phyloP scores from a whole-genome alignment of 352 stramenopile genomes.

The Sclerospora graminicola region DNA sequence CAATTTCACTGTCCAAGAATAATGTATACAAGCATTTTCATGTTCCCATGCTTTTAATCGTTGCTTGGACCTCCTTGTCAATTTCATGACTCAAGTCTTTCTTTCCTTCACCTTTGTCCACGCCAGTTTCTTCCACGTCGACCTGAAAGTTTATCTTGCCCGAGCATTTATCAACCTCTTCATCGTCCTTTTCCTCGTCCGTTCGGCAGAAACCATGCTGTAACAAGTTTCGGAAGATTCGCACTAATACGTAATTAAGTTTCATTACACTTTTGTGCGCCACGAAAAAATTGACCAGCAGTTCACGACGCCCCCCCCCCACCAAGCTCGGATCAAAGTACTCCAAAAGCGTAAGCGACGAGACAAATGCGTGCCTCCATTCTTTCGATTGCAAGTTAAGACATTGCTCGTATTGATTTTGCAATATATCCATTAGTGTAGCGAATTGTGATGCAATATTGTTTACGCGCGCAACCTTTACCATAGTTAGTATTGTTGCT shows the following conservation, averaged over 20 bases:
- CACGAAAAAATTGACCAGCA: conserved; percentile 68
- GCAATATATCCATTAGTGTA: conserved; percentile 30
- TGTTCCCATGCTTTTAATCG: too few species aligned
- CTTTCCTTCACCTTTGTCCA: conserved; percentile 98
- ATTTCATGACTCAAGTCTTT: conserved; percentile 99
- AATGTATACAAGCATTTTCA: too few species aligned
- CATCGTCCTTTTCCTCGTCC: conserved; percentile 84
- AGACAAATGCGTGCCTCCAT: conserved; percentile 25
- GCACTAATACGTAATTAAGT: conserved; percentile 91
- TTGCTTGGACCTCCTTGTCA: too few species aligned
- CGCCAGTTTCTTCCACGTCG: conserved; percentile 97
- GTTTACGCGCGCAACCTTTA: conserved; percentile 67
- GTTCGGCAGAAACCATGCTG: conserved; percentile 92
- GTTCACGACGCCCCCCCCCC: conserved; percentile 64
- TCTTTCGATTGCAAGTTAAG: conserved; percentile 13
- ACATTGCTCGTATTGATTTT: conserved; percentile 36
- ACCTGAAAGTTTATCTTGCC: conserved; percentile 95
- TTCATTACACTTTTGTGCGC: conserved; percentile 90
- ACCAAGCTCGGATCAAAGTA: conserved; percentile 53
- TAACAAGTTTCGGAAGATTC: conserved; percentile 94
- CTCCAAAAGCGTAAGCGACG: conserved; percentile 45
- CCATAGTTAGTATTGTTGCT: conserved; percentile 25
- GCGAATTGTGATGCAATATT: conserved; percentile 52
- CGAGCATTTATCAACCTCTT: conserved; percentile 73
- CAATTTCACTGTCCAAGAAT: too few species aligned